Percentiles rank a stretch among this genome's conserved stretches.
phyloP scores from a whole-genome alignment of 768 basidiomycete genomes.

The Leccinum longicurvipes region DNA sequence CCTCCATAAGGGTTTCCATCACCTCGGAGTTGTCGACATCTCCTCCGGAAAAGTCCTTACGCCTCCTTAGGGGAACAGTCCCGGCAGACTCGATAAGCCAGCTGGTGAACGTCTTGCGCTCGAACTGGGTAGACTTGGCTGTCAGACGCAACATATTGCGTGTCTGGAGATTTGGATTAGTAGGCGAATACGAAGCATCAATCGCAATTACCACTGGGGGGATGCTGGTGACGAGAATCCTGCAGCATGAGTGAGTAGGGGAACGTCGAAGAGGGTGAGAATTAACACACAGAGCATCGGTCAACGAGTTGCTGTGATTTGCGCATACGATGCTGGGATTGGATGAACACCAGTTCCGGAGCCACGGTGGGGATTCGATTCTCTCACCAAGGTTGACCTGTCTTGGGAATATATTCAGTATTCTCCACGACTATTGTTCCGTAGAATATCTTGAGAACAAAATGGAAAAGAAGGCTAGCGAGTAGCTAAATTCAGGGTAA shows the following conservation, averaged over 20 bases:
- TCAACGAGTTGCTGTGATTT: conserved; percentile 84
- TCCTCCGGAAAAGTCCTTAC: conserved; percentile 61
- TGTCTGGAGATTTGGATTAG: conserved; percentile 39
- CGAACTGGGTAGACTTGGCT: conserved; percentile 86
- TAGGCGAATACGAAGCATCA: conserved; percentile 1
- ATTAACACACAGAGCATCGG: conserved; percentile 72
- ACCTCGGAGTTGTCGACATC: conserved; percentile 61
- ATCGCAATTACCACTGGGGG: conserved; percentile 53
- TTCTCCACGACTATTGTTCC: conserved; percentile 86
- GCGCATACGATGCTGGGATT: conserved; percentile 69
- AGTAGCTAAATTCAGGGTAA: not conserved
- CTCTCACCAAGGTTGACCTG: conserved; percentile 70
- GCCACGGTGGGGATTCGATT: not conserved
- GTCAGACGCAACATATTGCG: conserved; percentile 82
- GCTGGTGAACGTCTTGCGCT: conserved; percentile 77
- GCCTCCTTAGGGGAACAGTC: conserved; percentile 77
- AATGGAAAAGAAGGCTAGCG: conserved; percentile 63
- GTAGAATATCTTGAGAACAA: conserved; percentile 90
- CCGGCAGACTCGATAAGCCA: conserved; percentile 91
- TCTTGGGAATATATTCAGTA: conserved; percentile 62
- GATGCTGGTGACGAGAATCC: conserved; percentile 71
- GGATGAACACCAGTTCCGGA: not conserved
- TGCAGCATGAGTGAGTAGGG: conserved; percentile 22
- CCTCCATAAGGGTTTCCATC: conserved; percentile 70
- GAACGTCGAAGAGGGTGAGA: not conserved